Evolutionary conservation across 2,329 filamentous ascomycete species (phyloP), one percentile per base, ranked within the genome.

Genomic region (Colletotrichum sp.): DNA sequence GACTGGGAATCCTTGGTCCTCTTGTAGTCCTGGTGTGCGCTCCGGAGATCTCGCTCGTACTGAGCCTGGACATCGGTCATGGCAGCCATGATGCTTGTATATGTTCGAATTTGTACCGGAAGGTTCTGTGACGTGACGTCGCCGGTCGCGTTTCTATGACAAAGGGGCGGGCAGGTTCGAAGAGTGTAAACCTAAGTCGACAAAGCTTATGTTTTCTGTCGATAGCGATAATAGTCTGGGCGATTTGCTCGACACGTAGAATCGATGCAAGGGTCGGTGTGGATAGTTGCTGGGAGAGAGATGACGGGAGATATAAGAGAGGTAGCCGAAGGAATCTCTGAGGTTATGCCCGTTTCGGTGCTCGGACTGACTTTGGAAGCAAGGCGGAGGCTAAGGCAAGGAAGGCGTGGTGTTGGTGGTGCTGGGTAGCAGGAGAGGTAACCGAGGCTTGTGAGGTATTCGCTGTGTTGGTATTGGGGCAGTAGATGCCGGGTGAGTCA

Each of bases 11-110:
- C 85, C 81, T 88, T 88, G 80, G 77, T 78, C 71, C 87, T 85
- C 82, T 88, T 88, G 78, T 82, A 84, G 79, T 86, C 86, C 75
- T 84, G 84, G 75, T 83, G 81, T 68, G 82, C 83, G 80, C 86
- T 85, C 81, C 87, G 87, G 48, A 89, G 79, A 79, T 89, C 87
- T 73, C 86, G 86, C 77, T 85, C 82, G 60, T 65, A 70, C 32
- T 76, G 71, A 52, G 30, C 39, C 14, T 69, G 71, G 18, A 75
- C 71, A 32, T 82, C 79, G 68, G 78, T 74, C 21, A 72, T 61
- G 73, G 79, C 71, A 36, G 81, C 77, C 82, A 83, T 83, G 52
- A 26, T 59, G 36, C 12, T 36, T n/a, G 8, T 30, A 14, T 48
- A 10, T 39, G 24, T 14, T 48, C 55, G 43, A 24, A n/a, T 36